Base-by-base conservation (phyloP, 164 flowering plant species). In the Dillenia suffruticosa region DNA sequence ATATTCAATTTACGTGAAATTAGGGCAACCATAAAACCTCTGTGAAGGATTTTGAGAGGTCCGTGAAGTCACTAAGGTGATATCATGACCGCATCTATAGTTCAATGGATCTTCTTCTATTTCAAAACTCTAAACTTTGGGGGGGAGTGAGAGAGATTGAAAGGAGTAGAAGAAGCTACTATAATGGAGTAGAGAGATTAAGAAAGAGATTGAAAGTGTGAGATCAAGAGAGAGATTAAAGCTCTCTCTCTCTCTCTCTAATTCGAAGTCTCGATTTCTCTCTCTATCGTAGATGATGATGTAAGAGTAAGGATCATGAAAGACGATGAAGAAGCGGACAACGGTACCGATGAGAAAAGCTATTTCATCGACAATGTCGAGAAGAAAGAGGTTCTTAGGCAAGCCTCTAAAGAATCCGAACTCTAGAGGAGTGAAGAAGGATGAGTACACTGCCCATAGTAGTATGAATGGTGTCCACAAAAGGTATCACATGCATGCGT, bases 401-500 rank as follows among this genome's bases (percentile, higher is more conserved):
- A 94, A 74, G 44, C 99, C 99, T 57, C 92, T 73, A 79, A 94
- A 89, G 85, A 94, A 94, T 2, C 91, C 99, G 56, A 94, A 94
- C 81, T 94, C 99, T 68, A 94, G 22, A 5, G 99, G 99, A 2
- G 99, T 94, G 76, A 94, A 91, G 79, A 84, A 82, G 9, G 97
- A 89, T 0, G 99, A 94, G 76, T 94, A 91, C 0, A 89, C 40
- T 40, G 99, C 97, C 96, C 96, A 91, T 59, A 88, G 1, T 49
- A 89, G 73, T 73, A 91, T 85, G 80, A 91, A 81, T 8, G 74
- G 63, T 12, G 72, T 83, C 99, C 99, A 94, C 12, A 68, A 63
- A 46, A 67, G 62, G 67, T 94, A 91, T 83, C 82, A 91, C 76
- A 95, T 94, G 95, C 84, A 68, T n/a, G 44, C 45, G 43, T 3